phyloP scores from a whole-genome alignment of 2,329 filamentous ascomycete species.

The Corynespora cassiicola region DNA sequence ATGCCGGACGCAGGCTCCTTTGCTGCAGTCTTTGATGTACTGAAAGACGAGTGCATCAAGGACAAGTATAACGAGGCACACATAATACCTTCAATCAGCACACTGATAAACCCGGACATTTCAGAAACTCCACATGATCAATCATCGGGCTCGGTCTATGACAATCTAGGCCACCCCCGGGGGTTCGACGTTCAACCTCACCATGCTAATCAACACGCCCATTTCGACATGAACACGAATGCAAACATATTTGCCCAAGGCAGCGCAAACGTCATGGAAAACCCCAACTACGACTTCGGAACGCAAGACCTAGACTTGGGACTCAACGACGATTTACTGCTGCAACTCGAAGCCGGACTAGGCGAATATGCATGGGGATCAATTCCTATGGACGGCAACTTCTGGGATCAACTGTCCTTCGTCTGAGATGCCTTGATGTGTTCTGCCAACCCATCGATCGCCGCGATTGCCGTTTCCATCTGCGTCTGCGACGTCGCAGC shows the following conservation, averaged over 20 bases:
- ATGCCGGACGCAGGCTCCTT: conserved; percentile 34
- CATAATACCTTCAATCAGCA: too few species aligned
- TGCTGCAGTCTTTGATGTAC: conserved; percentile 29
- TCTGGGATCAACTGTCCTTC: conserved; percentile 12
- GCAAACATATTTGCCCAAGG: too few species aligned
- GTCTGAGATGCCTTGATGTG: conserved; percentile 15
- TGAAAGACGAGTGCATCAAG: conserved; percentile 28
- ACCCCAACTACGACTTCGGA: neutral
- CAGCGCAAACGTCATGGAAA: too few species aligned
- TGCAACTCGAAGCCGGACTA: conserved; percentile 36
- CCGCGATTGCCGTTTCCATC: conserved; percentile 42
- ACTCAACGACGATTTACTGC: conserved; percentile 19
- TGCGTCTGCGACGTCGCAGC: conserved; percentile 52
- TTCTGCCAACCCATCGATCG: conserved; percentile 34
- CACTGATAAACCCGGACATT: neutral
- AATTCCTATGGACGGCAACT: conserved; percentile 13
- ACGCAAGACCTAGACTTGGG: conserved; percentile 12
- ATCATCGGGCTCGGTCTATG: too few species aligned
- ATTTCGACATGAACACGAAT: too few species aligned
- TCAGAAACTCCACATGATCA: too few species aligned
- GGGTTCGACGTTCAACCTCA: too few species aligned
- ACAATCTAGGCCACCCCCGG: too few species aligned
- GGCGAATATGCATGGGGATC: conserved; percentile 42
- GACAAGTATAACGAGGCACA: neutral
- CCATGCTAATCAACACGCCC: neutral